Evolutionary conservation across 345 rosid species (phyloP).

Genomic region (Linum lewisii): DNA sequence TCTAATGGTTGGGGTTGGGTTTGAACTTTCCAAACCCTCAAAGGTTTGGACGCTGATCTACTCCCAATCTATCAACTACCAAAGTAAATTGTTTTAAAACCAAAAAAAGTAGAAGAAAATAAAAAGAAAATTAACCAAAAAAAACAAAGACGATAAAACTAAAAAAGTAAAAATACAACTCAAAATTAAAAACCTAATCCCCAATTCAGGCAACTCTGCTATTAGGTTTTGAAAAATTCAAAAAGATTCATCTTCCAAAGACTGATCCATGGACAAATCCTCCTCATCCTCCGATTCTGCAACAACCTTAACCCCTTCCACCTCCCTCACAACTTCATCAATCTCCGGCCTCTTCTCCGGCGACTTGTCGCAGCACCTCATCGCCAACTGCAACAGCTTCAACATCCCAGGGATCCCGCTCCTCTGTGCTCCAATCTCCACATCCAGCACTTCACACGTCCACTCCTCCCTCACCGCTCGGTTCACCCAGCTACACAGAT

Average conservation of each 20-base stretch:
- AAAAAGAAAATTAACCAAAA: too few species aligned
- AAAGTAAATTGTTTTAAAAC: too few species aligned
- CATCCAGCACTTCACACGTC: conserved; percentile 50
- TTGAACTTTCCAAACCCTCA: too few species aligned
- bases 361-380: conserved; percentile 34
- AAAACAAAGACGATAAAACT: too few species aligned
- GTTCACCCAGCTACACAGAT: conserved; percentile 47
- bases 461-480: conserved; percentile 57
- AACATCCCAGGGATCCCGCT: conserved; percentile 34
- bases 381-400: conserved; percentile 33
- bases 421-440: conserved; percentile 33
- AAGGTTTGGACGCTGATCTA: too few species aligned
- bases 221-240: too few species aligned
- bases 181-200: too few species aligned
- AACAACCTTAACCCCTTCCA: neutral
- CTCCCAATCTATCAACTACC: too few species aligned
- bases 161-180: too few species aligned
- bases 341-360: conserved; percentile 46
- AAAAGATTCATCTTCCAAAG: conserved; percentile 1
- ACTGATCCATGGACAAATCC: neutral
- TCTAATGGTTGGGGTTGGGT: too few species aligned
- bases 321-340: conserved; percentile 23
- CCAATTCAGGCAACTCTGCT: too few species aligned
- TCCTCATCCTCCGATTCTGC: conserved; percentile 3
- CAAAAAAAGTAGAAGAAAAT: too few species aligned